A percentile compares a stretch with the other conserved stretches of the same genome.
Conservation (phyloP, 164 flowering plant genomes). For the Nelumbo lutea region DNA sequence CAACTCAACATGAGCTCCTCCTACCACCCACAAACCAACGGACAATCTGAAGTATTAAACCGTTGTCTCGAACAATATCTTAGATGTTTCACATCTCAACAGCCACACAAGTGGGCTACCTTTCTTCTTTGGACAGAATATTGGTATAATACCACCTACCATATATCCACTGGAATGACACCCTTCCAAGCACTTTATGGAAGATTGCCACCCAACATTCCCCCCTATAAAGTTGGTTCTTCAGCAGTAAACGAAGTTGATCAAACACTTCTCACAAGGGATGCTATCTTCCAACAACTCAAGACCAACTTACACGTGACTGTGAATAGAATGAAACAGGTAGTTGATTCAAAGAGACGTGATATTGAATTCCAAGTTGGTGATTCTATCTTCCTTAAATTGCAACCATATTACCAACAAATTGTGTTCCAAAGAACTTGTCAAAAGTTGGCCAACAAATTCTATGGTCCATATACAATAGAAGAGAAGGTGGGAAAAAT, state of each 20-base stretch:
- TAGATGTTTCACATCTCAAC: too few relatives aligned
- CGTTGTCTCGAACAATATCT: too few relatives aligned
- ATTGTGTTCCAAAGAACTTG: not conserved
- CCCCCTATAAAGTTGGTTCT: too few relatives aligned
- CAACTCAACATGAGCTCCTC: too few relatives aligned
- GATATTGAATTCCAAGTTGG: not conserved
- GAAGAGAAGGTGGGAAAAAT: not conserved
- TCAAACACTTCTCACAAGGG: not conserved
- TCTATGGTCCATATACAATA: conserved; percentile 3
- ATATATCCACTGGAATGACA: too few relatives aligned
- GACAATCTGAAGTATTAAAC: too few relatives aligned
- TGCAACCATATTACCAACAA: conserved; percentile 1
- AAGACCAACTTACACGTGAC: not conserved
- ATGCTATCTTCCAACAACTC: not conserved
- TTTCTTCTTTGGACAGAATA: too few relatives aligned
- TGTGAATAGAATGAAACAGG: not conserved
- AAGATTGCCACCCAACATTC: too few relatives aligned
- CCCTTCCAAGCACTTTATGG: too few relatives aligned
- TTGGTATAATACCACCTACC: too few relatives aligned
- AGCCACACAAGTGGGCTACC: too few relatives aligned
- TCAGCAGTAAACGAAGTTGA: not conserved
- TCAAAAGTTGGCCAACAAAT: not conserved
- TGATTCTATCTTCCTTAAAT: not conserved
- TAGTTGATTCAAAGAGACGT: not conserved
- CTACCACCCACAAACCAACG: too few relatives aligned